phyloP scores from a whole-genome alignment of 2,329 filamentous ascomycete genomes.

The Falciphora oryzae region DNA sequence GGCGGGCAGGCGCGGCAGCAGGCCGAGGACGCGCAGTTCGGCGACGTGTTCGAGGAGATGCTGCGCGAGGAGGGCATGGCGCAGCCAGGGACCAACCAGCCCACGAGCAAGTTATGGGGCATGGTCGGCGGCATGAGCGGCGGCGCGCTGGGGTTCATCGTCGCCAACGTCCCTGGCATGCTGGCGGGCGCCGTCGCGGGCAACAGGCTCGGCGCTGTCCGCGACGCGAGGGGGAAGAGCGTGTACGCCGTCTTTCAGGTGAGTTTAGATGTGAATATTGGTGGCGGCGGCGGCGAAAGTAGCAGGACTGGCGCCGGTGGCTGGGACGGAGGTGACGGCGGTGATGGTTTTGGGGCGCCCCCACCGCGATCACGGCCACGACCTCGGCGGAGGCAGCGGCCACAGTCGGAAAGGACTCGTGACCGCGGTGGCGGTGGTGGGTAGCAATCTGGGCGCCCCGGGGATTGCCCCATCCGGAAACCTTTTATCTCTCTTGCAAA shows the following conservation, averaged over 20 bases:
- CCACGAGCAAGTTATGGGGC: constrained; percentile 77
- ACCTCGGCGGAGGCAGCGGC: not conserved
- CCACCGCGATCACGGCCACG: not conserved
- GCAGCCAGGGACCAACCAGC: constrained; percentile 53
- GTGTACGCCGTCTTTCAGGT: constrained; percentile 83
- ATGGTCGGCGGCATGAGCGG: constrained; percentile 81
- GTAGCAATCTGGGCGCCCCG: not conserved
- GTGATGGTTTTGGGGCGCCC: not conserved
- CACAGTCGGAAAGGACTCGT: not conserved
- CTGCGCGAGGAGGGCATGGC: constrained; percentile 79
- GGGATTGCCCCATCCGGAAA: no score
- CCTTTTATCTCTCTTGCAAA: not conserved
- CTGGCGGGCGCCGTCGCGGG: constrained; percentile 88
- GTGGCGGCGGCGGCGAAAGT: not conserved
- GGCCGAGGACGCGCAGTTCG: constrained; percentile 75
- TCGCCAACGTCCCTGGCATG: constrained; percentile 85
- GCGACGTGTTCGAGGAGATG: constrained; percentile 87
- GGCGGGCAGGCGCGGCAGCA: constrained; percentile 38
- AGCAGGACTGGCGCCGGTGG: not conserved
- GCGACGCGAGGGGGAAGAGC: constrained; percentile 89
- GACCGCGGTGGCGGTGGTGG: not conserved
- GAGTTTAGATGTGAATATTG: constrained; percentile 19
- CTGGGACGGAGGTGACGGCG: not conserved
- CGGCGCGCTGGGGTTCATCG: constrained; percentile 87
- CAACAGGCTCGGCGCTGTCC: constrained; percentile 81